Evolutionary conservation across 1,139 yeast species (phyloP), one percentile per base, ranked within the genome.

Genomic region (Debaryomyces coudertii): DNA sequence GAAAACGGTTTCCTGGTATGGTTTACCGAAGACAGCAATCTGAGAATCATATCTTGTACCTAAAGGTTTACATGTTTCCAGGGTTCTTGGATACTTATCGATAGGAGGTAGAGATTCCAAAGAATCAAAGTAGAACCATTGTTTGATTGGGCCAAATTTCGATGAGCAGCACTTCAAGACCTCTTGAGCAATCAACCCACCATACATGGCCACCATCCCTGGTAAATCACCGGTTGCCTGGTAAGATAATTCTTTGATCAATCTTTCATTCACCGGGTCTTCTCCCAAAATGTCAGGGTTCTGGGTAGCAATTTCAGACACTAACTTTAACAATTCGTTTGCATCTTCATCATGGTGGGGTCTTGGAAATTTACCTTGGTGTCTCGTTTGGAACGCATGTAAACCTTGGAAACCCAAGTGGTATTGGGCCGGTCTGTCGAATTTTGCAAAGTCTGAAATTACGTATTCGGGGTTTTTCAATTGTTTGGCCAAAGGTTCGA

Each of bases 161-260:
- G 98, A 96, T 7, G 97, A 87, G 57, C 93, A 87, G 42, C 96
- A 95, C 71, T 93, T 93, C 63, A 93, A 79, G 23, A 89, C 97
- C 71, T 93, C 99, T 69, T 93, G 99, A 3, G 99, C 99, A 44
- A 90, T 86, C 47, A 93, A 73, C 30, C 99, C 99, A 64, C 99
- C 99, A 61, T 82, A 82, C 55, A 92, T 86, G 4, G 98, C 98
- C 51, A 83, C 85, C 63, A 90, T 70, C 31, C 95, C 97, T 20
- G 97, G 96, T 44, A 92, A 69, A 59, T 93, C 97, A 68, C 99
- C 99, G 43, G 84, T 77, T 2, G 98, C 87, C 66, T 93, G 97
- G 65, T 76, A 87, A 0, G 97, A 71, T 51, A 93, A 73, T 60
- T 89, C 90, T 50, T 69, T 80, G 51, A 93, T 72, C 41, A 92